Evolutionary conservation across 2,329 filamentous ascomycete species (phyloP), one percentile per base, ranked within the genome.

Genomic region (Spiromastix sp.): DNA sequence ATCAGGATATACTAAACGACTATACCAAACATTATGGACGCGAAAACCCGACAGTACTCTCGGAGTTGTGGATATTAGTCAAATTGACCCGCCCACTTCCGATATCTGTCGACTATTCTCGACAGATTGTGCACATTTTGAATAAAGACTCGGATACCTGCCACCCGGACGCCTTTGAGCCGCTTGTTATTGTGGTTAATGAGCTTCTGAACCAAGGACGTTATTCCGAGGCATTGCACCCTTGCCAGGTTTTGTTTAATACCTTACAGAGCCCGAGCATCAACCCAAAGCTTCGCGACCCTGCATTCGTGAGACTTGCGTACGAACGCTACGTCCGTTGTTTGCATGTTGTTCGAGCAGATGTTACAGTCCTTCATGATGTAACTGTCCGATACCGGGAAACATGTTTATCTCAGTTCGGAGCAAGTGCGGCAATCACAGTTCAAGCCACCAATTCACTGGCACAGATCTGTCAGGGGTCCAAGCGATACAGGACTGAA

Each of bases 1-100:
- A 53, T 15, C 57, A 63, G 40, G 60, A 64, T 38, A 41, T 61
- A 13, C 36, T 65, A 21, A 48, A 55, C 22, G 59, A 64, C 36
- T 58, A 57, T 39, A 49, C 45, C 12, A 51, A 48, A 24, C 48
- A 56, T 22, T 56, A 57, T 25, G 57, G 60, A 4, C 41, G 42
- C 2, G 50, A 52, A 6, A 54, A 64, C 41, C 36, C 50, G 4
- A 44, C 47, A 12, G 60, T 61, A 4, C 54, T 64, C 38, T 50
- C 56, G 42, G 51, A 48, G 18, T 47, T 64, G 4, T 55, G 52
- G 50, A 55, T 46, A 3, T 37, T 63, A 30, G 60, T 57, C 10
- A 48, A 59, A 20, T 42, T 60, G 5, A 57, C 58, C 8, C 48
- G 50, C 3, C 57, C 58, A 8, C 54, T 56, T 4, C 54, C 57